These are phyloP conservation scores for Helotiales sp. DNA, from an alignment of 2,329 filamentous ascomycete genomes.

Conservation along the genomic window DNA sequence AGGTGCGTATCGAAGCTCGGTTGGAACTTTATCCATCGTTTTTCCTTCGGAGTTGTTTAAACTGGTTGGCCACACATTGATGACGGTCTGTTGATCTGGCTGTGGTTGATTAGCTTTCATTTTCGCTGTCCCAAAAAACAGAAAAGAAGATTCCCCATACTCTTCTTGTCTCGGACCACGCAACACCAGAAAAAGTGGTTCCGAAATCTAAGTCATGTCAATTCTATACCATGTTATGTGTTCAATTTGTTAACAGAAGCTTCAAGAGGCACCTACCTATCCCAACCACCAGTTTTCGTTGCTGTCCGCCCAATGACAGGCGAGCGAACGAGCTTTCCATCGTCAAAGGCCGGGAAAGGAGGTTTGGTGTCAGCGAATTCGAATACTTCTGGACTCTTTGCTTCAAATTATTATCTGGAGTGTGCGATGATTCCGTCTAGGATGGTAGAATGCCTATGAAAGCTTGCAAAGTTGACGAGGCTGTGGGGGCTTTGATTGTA, in stretches of 20 bases:
- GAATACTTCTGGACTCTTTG: too few relatives aligned
- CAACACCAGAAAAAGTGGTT: not conserved
- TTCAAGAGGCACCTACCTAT: too few relatives aligned
- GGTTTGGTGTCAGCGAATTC: not conserved
- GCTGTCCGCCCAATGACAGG: not conserved
- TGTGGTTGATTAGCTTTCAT: not conserved
- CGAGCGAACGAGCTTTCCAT: not conserved
- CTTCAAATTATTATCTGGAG: too few relatives aligned
- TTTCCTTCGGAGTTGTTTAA: constrained; percentile 8
- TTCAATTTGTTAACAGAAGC: too few relatives aligned
- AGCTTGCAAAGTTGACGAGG: not conserved
- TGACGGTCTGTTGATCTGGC: constrained; percentile 9
- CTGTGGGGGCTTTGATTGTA: not conserved
- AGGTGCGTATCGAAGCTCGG: constrained; percentile 13
- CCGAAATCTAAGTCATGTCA: too few relatives aligned
- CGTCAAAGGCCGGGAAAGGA: not conserved
- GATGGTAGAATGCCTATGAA: too few relatives aligned
- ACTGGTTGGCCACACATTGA: constrained; percentile 15
- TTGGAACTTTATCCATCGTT: constrained; percentile 17
- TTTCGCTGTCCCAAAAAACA: too few relatives aligned
- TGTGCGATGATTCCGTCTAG: too few relatives aligned
- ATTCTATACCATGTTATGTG: too few relatives aligned
- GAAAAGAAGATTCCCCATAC: not conserved
- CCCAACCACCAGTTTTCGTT: constrained; percentile 10
- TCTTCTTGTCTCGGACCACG: constrained; percentile 13